Evolutionary conservation across 116 monocot genomes (phyloP), one percentile per base, ranked within the genome.

Genomic region (Cymodocea nodosa): DNA sequence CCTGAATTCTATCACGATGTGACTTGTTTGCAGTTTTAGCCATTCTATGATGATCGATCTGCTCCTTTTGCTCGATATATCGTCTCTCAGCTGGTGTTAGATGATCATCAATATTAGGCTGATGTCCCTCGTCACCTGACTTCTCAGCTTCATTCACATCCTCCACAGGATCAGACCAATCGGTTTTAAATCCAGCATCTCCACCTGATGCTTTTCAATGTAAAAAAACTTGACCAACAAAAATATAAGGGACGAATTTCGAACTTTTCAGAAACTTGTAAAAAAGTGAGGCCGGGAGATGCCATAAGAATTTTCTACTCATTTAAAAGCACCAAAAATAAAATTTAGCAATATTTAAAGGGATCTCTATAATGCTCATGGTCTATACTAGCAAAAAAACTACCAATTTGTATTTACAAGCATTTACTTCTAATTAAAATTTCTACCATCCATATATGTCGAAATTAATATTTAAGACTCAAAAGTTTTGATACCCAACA

Each of bases 1-100:
- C 83, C 52, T 83, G 73, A 57, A 98, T 98, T 56, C 88, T 66
- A 71, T 98, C 97, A 17, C 97, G 81, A 66, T 98, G 97, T 5
- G 97, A 98, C 72, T 98, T 98, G 63, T 86, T 80, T 0, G 97
- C 78, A 3, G 80, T 85, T 69, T 98, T 98, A 0, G 92, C 88
- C 70, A 86, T 69, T 74, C 76, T 79, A 11, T 65, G 77, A 51
- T 34, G 39, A 37, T 97, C 83, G 12, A 97, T 97, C 68, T 36
- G 73, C 76, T 83, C 74, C 69, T 74, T 91, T 65, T 98, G 97
- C 51, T 98, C 84, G 5, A 98, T 81, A 22, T 98, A 98, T n/a
- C 88, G 83, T 57, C 78, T 85, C 72, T 91, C 92, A 16, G 89
- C 97, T 54, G 92, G 83, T 17, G 97, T 97, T 16, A 97, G 83